Base-by-base conservation (phyloP, 495 filamentous ascomycete species). In the Aspergillus mulundensis region DNA sequence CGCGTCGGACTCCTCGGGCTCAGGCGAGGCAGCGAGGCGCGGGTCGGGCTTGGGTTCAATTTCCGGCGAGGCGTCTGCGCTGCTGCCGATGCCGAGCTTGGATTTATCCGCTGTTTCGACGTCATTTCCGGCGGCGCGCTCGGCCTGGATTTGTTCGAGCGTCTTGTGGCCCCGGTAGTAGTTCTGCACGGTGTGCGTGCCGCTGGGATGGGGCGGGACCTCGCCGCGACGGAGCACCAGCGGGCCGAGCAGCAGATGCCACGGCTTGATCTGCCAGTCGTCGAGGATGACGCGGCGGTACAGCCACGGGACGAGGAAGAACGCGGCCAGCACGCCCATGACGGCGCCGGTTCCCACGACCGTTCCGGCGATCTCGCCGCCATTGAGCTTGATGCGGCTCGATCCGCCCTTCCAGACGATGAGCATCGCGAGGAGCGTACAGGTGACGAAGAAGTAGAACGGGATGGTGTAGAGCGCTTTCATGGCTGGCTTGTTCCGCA, bases 131-230 rank as follows among this genome's bases (percentile, higher is more conserved):
- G 20, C 47, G 11, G 43, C 25, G 16, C 60, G 60, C 20, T 52
- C 47, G 2, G 56, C 60, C 32, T 58, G 48, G 1, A 62, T 49
- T 30, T 62, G 46, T 3, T 56, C 60, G 41, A 62, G 18, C 5
- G 60, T 62, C 48, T 62, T 62, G 52, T 62, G 60, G 52, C 60
- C 60, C 20, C 47, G 56, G 53, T 62, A 62, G 48, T 56, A 62
- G 42, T 62, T 45, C 14, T 59, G 52, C n/a, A 62, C 45, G 12
- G 42, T 50, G 25, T 50, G 36, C 24, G 24, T 21, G 14, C 48
- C 47, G 5, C 48, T 52, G 0, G 60, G 60, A 0, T 32, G 47
- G 40, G 60, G 60, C 14, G 60, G 34, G 11, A 55, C 45, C 14
- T 59, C 60, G 1, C 60, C 60, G 14, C 60, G 60, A 23, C 60